Evolutionary conservation across 2,329 filamentous ascomycete species (phyloP).

Genomic region (Aspergillus fijiensis): DNA sequence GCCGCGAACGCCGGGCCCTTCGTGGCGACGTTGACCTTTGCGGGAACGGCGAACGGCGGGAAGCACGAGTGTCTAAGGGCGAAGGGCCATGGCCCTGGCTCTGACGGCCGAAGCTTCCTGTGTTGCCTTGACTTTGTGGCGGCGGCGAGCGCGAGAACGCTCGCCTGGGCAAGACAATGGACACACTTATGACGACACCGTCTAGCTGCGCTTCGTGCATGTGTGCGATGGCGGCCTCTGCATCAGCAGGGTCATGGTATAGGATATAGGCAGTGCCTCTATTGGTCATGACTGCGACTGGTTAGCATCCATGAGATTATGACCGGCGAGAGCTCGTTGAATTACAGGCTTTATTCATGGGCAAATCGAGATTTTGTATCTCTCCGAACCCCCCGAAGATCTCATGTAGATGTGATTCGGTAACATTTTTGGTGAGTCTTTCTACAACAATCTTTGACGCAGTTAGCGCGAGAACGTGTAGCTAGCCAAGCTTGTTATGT

Average conservation of each 20-base stretch:
- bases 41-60: slow-evolving; percentile 24
- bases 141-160: slow-evolving; percentile 81
- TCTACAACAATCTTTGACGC: slow-evolving; percentile 82
- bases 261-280: slow-evolving; percentile 92
- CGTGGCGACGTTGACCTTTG: slow-evolving; percentile 40
- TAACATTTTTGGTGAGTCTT: slow-evolving; percentile 92
- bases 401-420: slow-evolving; percentile 80
- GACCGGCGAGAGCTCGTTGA: background rate
- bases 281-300: slow-evolving; percentile 71
- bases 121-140: slow-evolving; percentile 59
- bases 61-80: slow-evolving; percentile 24
- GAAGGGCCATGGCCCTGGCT: slow-evolving; percentile 31
- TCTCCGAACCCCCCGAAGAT: slow-evolving; percentile 88
- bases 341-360: slow-evolving; percentile 81
- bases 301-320: background rate
- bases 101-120: slow-evolving; percentile 57
- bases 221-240: slow-evolving; percentile 84
- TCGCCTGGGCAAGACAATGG: slow-evolving; percentile 79
- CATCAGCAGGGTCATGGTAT: slow-evolving; percentile 72
- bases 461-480: background rate
- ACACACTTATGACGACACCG: slow-evolving; percentile 78
- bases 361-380: slow-evolving; percentile 84
- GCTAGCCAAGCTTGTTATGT: too few species aligned
- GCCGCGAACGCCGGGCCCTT: slow-evolving; percentile 40
- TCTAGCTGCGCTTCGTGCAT: slow-evolving; percentile 98